These are phyloP conservation scores for Chrysopogon serrulatus DNA, from an alignment of 176 grass and related monocot genomes.

Conservation along the genomic window DNA sequence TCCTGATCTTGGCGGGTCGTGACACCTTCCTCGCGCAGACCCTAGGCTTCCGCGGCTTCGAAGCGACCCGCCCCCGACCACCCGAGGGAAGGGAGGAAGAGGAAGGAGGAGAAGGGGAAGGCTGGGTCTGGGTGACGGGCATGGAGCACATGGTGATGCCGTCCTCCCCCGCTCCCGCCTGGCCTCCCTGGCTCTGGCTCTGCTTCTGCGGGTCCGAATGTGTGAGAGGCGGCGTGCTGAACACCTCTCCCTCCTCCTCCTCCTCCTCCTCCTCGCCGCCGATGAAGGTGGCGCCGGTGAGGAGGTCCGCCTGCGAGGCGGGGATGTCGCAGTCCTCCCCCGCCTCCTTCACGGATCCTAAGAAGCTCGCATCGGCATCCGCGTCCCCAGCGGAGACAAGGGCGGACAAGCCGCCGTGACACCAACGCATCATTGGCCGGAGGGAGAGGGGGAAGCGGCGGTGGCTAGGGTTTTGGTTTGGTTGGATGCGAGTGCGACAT, in stretches of 20 bases:
- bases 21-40: background rate
- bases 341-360: no score
- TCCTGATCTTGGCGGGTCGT: slow-evolving; percentile 17
- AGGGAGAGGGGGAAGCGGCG: no score
- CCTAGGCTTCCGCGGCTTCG: background rate
- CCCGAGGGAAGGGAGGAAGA: background rate
- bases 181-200: background rate
- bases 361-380: no score
- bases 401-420: no score
- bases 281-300: background rate
- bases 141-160: slow-evolving; percentile 11
- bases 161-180: background rate
- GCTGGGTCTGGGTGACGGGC: background rate
- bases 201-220: background rate
- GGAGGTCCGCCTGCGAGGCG: slow-evolving; percentile 25
- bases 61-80: no score
- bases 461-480: no score
- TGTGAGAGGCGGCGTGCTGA: background rate
- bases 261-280: no score
- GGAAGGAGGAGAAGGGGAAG: background rate
- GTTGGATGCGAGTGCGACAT: no score
- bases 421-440: no score
- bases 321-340: slow-evolving; percentile 27
- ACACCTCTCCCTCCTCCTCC: slow-evolving; percentile 18
- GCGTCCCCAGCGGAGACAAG: no score